Evolutionary conservation across 495 filamentous ascomycete species (phyloP).

Genomic region (Xylaria flabelliformis): DNA sequence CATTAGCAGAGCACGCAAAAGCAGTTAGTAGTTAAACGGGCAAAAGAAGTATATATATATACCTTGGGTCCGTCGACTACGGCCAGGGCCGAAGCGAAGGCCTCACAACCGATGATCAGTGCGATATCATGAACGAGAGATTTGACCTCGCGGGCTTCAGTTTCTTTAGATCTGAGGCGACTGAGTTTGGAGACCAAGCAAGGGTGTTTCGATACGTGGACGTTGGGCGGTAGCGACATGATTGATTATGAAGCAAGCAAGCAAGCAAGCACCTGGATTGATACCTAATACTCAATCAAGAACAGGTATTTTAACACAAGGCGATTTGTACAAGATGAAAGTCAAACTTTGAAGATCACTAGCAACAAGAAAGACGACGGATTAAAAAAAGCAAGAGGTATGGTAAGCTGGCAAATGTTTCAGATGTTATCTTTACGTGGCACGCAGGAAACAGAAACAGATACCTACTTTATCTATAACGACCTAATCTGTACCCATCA

Average conservation of each 20-base stretch:
- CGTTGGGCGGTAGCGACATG: constrained; percentile 65
- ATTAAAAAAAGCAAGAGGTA: background rate
- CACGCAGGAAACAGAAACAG: background rate
- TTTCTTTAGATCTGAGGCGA: constrained; percentile 76
- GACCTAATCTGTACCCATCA: constrained; percentile 6
- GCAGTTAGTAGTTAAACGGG: background rate
- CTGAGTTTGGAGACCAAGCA: constrained; percentile 88
- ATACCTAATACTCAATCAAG: background rate
- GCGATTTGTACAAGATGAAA: background rate
- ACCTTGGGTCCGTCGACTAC: constrained; percentile 54
- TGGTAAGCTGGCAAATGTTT: background rate
- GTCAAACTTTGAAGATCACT: background rate
- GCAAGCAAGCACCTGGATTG: background rate
- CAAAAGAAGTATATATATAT: constrained; percentile 27
- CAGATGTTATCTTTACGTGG: background rate
- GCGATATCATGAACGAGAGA: constrained; percentile 83
- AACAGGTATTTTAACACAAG: too few relatives aligned
- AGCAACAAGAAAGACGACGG: background rate
- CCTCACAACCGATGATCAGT: constrained; percentile 82
- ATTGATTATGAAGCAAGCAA: background rate
- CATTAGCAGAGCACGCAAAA: too few relatives aligned
- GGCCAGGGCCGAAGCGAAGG: constrained; percentile 70
- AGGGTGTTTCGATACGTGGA: constrained; percentile 85
- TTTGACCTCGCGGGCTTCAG: constrained; percentile 78
- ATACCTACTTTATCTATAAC: too few relatives aligned